Percentiles rank a stretch among this genome's conserved stretches.
Conservation (phyloP, 805 yeast species). For the Lipomyces chichibuensis region DNA sequence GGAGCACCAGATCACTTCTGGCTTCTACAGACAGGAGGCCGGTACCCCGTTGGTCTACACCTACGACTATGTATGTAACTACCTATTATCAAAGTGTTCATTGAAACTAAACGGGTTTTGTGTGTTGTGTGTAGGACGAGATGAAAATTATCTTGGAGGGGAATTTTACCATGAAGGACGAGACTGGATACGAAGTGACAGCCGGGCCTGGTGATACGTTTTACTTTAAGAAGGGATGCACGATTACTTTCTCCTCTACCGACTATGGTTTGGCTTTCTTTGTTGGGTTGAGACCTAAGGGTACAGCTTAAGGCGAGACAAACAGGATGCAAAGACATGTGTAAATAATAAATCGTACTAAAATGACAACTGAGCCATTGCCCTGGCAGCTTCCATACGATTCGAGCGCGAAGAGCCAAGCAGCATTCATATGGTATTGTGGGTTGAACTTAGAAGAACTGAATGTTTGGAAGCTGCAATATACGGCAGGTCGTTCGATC, state of each 20-base stretch:
- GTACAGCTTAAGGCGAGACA: constrained; percentile 8
- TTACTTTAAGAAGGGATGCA: constrained; percentile 68
- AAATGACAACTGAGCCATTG: too few species aligned
- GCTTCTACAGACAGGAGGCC: constrained; percentile 69
- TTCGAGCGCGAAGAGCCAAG: too few species aligned
- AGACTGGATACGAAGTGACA: constrained; percentile 60
- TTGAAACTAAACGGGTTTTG: too few species aligned
- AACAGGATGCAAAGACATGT: too few species aligned
- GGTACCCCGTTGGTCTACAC: constrained; percentile 71
- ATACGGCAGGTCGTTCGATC: too few species aligned
- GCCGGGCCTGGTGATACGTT: constrained; percentile 69
- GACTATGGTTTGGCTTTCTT: constrained; percentile 69
- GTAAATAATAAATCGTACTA: too few species aligned
- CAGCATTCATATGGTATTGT: too few species aligned
- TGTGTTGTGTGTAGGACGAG: constrained; percentile 62
- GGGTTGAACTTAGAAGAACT: too few species aligned
- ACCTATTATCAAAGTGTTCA: too few species aligned
- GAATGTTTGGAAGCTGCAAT: too few species aligned
- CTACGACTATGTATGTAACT: constrained; percentile 51
- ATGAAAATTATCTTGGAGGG: constrained; percentile 73
- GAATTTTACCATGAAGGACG: constrained; percentile 63
- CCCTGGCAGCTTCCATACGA: too few species aligned
- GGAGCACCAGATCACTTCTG: constrained; percentile 64
- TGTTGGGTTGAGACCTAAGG: constrained; percentile 54
- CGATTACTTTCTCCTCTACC: constrained; percentile 62